Evolutionary conservation across 768 basidiomycete genomes (phyloP), one percentile per base, ranked within the genome.

Genomic region (Mycena galericulata): DNA sequence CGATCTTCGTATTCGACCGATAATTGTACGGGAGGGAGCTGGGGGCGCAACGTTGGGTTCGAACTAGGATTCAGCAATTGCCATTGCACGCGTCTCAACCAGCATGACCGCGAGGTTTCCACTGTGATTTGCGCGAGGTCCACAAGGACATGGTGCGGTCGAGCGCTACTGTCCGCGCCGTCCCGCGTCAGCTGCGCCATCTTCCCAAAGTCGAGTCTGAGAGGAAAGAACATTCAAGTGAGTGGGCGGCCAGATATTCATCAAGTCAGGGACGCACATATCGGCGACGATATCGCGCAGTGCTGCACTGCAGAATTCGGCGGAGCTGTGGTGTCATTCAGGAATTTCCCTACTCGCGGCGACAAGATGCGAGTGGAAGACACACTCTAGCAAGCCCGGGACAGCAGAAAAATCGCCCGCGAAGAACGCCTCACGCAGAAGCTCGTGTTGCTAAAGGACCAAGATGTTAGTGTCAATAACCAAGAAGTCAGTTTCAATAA

Each of bases 271-370:
- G 5, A 58, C 51, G 40, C 30, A 69, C 68, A 69, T 59, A 29
- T 69, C 59, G 46, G 65, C 60, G 17, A 65, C 60, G 20, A 69
- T 65, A 6, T 54, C 68, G 7, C 64, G 41, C 3, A 69, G 58
- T 7, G 63, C 59, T n/a, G 47, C n/a, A 29, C 68, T 63, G 30
- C 68, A 69, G 30, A 34, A 65, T 40, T 69, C 68, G 4, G 68
- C 68, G 26, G 63, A 65, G 51, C 68, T 69, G 17, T 27, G 32
- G 11, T 40, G 26, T 3, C 15, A 47, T 50, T 20, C 43, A n/a
- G 15, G n/a, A n/a, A n/a, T n/a, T n/a, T n/a, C n/a, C n/a, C n/a
- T n/a, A n/a, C n/a, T n/a, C n/a, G n/a, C n/a, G n/a, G n/a, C n/a
- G n/a, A n/a, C n/a, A n/a, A n/a, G n/a, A 57, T 10, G 24, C 14